Evolutionary conservation across 1,284 basidiomycete species (phyloP).

Genomic region (Boletus smithii): DNA sequence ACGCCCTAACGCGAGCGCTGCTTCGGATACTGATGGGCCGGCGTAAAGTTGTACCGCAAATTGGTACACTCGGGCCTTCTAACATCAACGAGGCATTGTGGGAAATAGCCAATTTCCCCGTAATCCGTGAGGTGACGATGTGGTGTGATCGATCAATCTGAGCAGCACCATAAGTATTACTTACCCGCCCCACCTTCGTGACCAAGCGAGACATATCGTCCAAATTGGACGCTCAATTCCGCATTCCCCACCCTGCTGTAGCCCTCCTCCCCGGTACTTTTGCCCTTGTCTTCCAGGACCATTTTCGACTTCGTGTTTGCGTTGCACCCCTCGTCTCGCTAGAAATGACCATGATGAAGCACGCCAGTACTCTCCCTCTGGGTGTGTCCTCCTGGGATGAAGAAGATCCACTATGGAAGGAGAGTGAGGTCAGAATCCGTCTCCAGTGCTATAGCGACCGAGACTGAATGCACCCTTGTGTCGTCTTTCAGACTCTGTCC

Average conservation of each 20-base stretch:
- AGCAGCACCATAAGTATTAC: conserved; percentile 1
- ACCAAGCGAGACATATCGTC: conserved; percentile 9
- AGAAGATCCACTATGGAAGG: neutral
- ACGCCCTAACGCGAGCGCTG: neutral
- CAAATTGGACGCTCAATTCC: conserved; percentile 2
- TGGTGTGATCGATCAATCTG: conserved; percentile 14
- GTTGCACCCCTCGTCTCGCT: neutral
- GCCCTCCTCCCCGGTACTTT: neutral
- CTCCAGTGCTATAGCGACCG: neutral
- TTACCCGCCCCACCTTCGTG: neutral
- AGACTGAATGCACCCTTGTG: conserved; percentile 6
- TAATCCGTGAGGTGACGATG: conserved; percentile 2
- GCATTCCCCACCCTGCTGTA: neutral
- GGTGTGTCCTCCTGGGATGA: neutral
- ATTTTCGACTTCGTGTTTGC: neutral
- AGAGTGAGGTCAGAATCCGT: conserved; percentile 16
- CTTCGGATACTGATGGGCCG: neutral
- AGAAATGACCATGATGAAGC: conserved; percentile 7
- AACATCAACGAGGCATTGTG: conserved; percentile 21
- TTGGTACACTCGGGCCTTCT: conserved; percentile 10
- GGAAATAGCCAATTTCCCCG: neutral
- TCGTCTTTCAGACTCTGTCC: conserved; percentile 8
- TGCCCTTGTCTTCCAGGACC: neutral
- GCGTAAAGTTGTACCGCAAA: conserved; percentile 7
- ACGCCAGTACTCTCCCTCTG: conserved; percentile 1